Evolutionary conservation across 345 rosid genomes (phyloP), one percentile per base, ranked within the genome.

Genomic region (Salix dunnii): DNA sequence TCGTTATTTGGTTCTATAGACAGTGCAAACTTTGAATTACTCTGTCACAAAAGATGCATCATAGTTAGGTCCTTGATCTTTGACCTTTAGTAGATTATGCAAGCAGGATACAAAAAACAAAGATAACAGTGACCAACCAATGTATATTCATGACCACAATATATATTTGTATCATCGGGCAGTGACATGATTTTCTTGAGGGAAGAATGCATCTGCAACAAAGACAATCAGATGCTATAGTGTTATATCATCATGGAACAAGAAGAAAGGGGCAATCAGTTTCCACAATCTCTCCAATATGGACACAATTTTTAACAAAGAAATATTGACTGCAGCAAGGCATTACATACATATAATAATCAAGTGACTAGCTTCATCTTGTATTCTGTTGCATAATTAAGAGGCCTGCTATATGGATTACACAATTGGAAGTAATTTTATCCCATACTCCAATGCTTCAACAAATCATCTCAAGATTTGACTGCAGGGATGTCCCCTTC

Each of bases 131-230:
- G 77, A 84, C 97, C 76, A 74, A 96, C 99, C 92, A 93, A 86
- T 46, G 98, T 96, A 78, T 96, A 91, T 81, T 96, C 99, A 31
- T 94, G 97, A 49, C 99, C 93, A 21, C 97, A 96, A 77, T 92
- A 96, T 79, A 96, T 79, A 75, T 78, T 82, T 67, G 98, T 96
- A 73, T 93, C 92, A 67, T 91, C 98, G 11, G 99, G 99, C 88
- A 96, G 85, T 58, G 96, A 74, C 67, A 75, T 76, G 31, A 96
- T 93, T 87, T 88, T 92, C 77, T 76, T 82, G 23, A 96, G 91
- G 68, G 99, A 96, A 55, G 91, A 87, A 76, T 79, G 79, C 98
- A 96, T 96, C 99, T 96, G 97, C 28, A 72, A 67, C 75, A 87
- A 61, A 74, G 70, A 72, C 49, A 80, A 48, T 30, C 25, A 17